These are phyloP conservation scores for Vaccinium darrowii DNA, from an alignment of 148 eudicot genomes.

Conservation along the genomic window DNA sequence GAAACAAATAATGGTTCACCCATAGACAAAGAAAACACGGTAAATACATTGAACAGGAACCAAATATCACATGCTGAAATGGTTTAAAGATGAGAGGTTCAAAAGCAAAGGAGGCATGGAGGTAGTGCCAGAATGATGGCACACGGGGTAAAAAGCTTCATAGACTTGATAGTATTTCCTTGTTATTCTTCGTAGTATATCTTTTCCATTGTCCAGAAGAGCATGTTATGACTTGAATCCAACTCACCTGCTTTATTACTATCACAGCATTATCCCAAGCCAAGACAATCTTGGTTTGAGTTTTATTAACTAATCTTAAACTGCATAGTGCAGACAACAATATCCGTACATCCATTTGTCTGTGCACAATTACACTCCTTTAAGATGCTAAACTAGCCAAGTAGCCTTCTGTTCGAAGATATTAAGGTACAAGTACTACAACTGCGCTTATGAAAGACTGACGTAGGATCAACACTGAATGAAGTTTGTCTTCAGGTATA, in stretches of 20 bases:
- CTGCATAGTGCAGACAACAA: neutral
- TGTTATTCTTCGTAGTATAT: neutral
- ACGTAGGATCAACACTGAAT: neutral
- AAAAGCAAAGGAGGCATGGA: neutral
- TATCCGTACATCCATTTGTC: neutral
- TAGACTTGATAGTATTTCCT: neutral
- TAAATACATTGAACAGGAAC: neutral
- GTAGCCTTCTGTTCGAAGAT: neutral
- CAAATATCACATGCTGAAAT: neutral
- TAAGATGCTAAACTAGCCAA: neutral
- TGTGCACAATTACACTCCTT: neutral
- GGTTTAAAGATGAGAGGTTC: neutral
- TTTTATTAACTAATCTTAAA: neutral
- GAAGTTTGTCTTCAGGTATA: neutral
- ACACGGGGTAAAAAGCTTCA: neutral
- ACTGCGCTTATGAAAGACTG: neutral
- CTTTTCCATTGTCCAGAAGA: neutral
- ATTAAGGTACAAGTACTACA: neutral
- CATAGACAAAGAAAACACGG: neutral
- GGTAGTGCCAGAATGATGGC: neutral
- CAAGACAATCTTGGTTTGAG: constrained; percentile 2
- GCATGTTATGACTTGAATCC: neutral
- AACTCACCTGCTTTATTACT: neutral
- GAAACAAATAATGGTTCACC: neutral
- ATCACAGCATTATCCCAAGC: neutral